Base-by-base conservation (phyloP, 2,329 filamentous ascomycete genomes). In the Ustulina deusta region DNA sequence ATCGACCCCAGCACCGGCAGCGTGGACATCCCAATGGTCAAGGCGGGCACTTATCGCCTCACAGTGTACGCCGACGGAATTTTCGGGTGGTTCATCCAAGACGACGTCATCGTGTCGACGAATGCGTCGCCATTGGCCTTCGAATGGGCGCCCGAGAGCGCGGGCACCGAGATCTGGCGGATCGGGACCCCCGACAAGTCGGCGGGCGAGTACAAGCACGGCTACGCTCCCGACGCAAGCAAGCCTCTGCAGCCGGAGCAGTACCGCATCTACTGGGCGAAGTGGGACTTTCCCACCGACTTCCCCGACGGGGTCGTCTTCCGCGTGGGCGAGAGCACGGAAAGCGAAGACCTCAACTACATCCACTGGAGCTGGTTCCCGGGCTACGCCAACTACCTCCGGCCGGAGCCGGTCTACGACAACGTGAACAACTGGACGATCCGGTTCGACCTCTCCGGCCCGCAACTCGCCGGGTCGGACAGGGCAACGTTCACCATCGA, bases 341-440 rank as follows among this genome's bases (percentile, higher is more conserved):
- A 80, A 20, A 78, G 77, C 0, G 75, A 78, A 11, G 86, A 89
- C 71, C 80, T 89, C 67, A 91, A 91, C 76, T 90, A 90, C 63
- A 85, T 90, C 3, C 89, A 91, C 74, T 91, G 88, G 89, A 86
- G 84, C 64, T 87, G 88, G 9, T 90, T 89, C 72, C 88, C 88
- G 0, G 85, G 86, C 3, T 80, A 85, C 36, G 86, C 81, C 1
- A 85, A 89, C 76, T 83, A 77, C 15, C 61, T 81, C 2, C 80
- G 85, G 0, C 77, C 80, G 1, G 78, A 82, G 49, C 78, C 82
- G 4, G 83, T 84, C 59, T 78, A 80, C 22, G 73, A 72, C 22
- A 65, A 65, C 29, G 83, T 82, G 68, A 77, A 79, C 25, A 88
- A 90, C 76, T 90, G 87, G 88, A 89, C 85, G 0, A 79, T 90